phyloP scores from a whole-genome alignment of 495 filamentous ascomycete genomes.

The Penicillium dipodomyicola region DNA sequence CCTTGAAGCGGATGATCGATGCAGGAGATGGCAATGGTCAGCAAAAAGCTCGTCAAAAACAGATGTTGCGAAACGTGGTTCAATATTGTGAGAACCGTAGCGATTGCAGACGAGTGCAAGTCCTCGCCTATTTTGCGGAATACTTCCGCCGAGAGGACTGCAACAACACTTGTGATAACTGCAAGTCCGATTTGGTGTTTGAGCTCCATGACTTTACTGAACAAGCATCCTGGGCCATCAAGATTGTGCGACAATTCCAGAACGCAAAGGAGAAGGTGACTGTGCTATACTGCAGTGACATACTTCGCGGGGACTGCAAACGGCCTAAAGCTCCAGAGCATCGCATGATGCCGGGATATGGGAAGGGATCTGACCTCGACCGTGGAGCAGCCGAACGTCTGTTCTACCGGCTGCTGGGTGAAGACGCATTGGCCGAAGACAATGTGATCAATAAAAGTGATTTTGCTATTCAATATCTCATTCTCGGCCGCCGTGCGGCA shows the following conservation, averaged over 20 bases:
- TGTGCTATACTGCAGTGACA: constrained; percentile 55
- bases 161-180: constrained; percentile 79
- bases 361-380: constrained; percentile 54
- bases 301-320: constrained; percentile 58
- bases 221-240: constrained; percentile 65
- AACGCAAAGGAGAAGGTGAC: constrained; percentile 48
- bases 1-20: constrained; percentile 70
- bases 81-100: constrained; percentile 83
- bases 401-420: constrained; percentile 59
- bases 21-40: constrained; percentile 68
- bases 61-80: constrained; percentile 80
- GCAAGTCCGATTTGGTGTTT: constrained; percentile 64
- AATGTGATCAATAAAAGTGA: constrained; percentile 57
- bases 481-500: constrained; percentile 51
- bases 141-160: constrained; percentile 70
- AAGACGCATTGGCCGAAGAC: constrained; percentile 58
- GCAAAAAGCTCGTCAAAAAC: constrained; percentile 76
- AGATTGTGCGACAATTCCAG: constrained; percentile 60
- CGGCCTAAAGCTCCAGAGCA: constrained; percentile 48
- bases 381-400: constrained; percentile 61
- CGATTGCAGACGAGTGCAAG: constrained; percentile 82
- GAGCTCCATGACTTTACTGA: constrained; percentile 71
- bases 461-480: constrained; percentile 61
- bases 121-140: constrained; percentile 91
- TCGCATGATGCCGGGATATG: constrained; percentile 50